phyloP scores from a whole-genome alignment of 768 basidiomycete species.

The Scleroderma citrinum region DNA sequence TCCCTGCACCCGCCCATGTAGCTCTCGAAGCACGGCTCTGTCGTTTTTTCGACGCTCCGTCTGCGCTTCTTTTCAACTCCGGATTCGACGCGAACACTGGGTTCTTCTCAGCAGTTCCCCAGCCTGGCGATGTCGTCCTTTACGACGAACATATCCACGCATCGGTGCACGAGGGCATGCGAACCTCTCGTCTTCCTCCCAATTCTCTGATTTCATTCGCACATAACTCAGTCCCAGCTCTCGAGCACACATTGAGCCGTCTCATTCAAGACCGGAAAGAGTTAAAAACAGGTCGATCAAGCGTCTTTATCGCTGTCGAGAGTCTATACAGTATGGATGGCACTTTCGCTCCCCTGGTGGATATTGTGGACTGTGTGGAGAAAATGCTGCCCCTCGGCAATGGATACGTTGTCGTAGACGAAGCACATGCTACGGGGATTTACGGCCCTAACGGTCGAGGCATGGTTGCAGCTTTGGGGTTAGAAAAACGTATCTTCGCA shows the following conservation, averaged over 20 bases:
- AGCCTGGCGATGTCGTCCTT: constrained; percentile 67
- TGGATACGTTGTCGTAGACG: constrained; percentile 78
- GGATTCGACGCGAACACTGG: constrained; percentile 92
- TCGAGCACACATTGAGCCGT: constrained; percentile 40
- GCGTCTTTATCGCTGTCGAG: constrained; percentile 81
- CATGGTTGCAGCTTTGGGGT: constrained; percentile 59
- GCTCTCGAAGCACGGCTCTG: constrained; percentile 67
- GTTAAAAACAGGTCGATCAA: constrained; percentile 36
- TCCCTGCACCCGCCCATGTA: constrained; percentile 51
- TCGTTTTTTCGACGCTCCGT: constrained; percentile 53
- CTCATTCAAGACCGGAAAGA: constrained; percentile 34
- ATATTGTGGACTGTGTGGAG: constrained; percentile 61
- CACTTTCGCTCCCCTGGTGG: constrained; percentile 69
- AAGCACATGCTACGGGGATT: constrained; percentile 90
- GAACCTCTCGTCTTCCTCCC: constrained; percentile 45
- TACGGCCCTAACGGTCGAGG: constrained; percentile 79
- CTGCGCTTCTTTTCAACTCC: constrained; percentile 84
- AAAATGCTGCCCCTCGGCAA: constrained; percentile 55
- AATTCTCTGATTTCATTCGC: constrained; percentile 44
- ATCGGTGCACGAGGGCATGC: constrained; percentile 84
- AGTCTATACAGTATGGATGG: constrained; percentile 96
- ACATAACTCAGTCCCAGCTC: constrained; percentile 61
- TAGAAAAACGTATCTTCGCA: constrained; percentile 67
- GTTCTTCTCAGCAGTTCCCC: constrained; percentile 78
- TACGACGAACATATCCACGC: constrained; percentile 90